These are phyloP conservation scores for Naegleria gruberi DNA, from an alignment of 208 protist species.

Conservation along the genomic window DNA sequence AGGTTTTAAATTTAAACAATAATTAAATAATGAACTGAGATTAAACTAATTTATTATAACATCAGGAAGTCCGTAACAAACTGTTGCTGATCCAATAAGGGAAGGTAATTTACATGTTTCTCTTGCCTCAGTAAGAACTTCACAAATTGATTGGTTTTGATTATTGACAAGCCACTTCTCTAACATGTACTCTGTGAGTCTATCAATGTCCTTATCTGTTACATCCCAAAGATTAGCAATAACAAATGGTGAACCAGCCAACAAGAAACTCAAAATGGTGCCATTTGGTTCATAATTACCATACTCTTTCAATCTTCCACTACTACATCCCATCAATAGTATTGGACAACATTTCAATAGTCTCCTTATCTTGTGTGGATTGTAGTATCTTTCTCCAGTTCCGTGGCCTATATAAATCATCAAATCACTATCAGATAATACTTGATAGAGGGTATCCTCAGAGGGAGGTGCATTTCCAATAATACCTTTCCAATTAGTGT, in stretches of 20 bases:
- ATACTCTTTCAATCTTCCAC: slow-evolving; percentile 34
- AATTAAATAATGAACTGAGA: no score
- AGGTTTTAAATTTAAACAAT: no score
- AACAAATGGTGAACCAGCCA: slow-evolving; percentile 47
- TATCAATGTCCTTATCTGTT: slow-evolving; percentile 65
- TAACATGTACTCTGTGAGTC: slow-evolving; percentile 43
- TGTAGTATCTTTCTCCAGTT: slow-evolving; percentile 29
- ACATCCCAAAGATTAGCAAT: slow-evolving; percentile 71
- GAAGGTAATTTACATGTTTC: slow-evolving; percentile 38
- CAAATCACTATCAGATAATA: slow-evolving; percentile 22
- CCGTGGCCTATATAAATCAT: slow-evolving; percentile 36
- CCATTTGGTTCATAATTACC: slow-evolving; percentile 47
- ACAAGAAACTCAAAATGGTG: slow-evolving; percentile 36
- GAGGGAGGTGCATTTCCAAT: slow-evolving; percentile 28
- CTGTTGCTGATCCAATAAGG: slow-evolving; percentile 54
- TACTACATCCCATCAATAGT: slow-evolving; percentile 56
- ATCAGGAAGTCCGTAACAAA: slow-evolving; percentile 57
- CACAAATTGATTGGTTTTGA: slow-evolving; percentile 20
- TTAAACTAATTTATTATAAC: background rate
- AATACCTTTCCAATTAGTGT: slow-evolving; percentile 34
- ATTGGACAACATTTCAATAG: slow-evolving; percentile 28
- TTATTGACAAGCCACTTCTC: slow-evolving; percentile 34
- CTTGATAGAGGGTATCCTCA: slow-evolving; percentile 25
- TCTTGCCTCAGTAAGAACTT: slow-evolving; percentile 36
- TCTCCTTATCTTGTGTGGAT: background rate